Evolutionary conservation across 352 stramenopile species (phyloP).

Genomic region (Phytophthora crassamura): DNA sequence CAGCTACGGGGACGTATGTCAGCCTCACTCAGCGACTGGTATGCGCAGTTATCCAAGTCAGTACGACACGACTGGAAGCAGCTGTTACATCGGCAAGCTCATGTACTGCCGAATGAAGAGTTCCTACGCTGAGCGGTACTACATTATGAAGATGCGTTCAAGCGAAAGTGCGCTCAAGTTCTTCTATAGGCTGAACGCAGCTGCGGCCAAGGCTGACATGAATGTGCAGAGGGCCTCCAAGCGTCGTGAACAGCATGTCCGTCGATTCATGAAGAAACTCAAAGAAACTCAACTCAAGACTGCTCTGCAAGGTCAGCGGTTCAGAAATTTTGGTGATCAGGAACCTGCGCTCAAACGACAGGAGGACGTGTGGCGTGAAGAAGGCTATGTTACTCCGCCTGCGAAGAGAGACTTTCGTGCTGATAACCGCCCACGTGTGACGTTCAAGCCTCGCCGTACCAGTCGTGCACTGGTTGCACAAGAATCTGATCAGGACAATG

Average conservation of each 20-base stretch:
- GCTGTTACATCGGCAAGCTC: too few species aligned
- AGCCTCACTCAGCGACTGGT: too few species aligned
- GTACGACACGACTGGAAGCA: too few species aligned
- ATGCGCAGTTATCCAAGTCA: too few species aligned
- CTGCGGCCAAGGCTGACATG: not conserved
- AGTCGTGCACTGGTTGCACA: too few species aligned
- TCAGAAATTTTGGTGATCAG: not conserved
- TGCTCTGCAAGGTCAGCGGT: not conserved
- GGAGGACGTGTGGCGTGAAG: not conserved
- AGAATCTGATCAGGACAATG: too few species aligned
- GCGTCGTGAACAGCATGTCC: too few species aligned
- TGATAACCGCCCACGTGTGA: not conserved
- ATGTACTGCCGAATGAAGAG: too few species aligned
- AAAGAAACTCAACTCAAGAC: not conserved
- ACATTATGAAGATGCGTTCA: too few species aligned
- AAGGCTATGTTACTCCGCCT: not conserved
- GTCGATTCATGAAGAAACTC: not conserved
- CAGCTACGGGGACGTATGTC: too few species aligned
- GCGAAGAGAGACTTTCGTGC: not conserved
- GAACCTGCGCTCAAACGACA: not conserved
- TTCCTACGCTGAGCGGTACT: too few species aligned
- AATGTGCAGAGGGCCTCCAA: not conserved
- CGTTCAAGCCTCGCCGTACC: not conserved
- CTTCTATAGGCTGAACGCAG: constrained; percentile 4
- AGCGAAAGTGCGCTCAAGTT: not conserved